These are phyloP conservation scores for Suhomyces xylopsoci DNA, from an alignment of 805 yeast species.

Conservation along the genomic window DNA sequence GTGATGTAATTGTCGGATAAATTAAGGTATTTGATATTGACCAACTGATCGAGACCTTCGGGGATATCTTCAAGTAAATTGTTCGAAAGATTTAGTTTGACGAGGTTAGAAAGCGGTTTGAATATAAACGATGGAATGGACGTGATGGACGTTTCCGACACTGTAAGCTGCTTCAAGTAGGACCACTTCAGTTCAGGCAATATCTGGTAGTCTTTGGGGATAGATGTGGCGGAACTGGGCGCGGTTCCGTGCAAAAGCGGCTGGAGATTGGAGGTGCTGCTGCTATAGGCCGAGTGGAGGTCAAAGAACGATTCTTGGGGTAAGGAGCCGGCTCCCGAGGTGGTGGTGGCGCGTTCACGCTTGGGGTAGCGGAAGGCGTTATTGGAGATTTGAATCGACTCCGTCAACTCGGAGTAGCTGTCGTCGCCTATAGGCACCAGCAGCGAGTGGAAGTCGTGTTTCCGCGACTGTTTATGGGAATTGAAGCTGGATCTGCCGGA, in stretches of 20 bases:
- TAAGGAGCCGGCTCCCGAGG: constrained; percentile 27
- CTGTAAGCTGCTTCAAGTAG: constrained; percentile 38
- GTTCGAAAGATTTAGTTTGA: constrained; percentile 53
- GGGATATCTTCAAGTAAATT: constrained; percentile 52
- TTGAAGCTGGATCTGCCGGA: constrained; percentile 35
- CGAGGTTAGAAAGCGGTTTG: constrained; percentile 38
- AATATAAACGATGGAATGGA: constrained; percentile 33
- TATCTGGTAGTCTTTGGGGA: constrained; percentile 16
- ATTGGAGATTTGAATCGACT: constrained; percentile 11
- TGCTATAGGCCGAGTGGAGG: background rate
- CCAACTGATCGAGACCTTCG: constrained; percentile 48
- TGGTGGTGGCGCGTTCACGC: constrained; percentile 24
- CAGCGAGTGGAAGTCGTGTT: constrained; percentile 5
- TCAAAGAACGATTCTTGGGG: constrained; percentile 15
- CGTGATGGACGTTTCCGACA: constrained; percentile 39
- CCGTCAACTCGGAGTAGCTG: constrained; percentile 6
- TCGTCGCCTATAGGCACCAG: constrained; percentile 4
- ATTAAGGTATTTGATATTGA: constrained; percentile 45
- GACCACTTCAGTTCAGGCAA: constrained; percentile 40
- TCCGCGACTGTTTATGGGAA: constrained; percentile 20
- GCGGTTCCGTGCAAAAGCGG: background rate
- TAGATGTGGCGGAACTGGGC: background rate
- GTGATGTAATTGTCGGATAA: constrained; percentile 43
- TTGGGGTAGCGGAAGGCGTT: constrained; percentile 22
- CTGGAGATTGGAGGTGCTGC: background rate